Evolutionary conservation across 306 rosid species (phyloP).

Genomic region (Vigna unguiculata): DNA sequence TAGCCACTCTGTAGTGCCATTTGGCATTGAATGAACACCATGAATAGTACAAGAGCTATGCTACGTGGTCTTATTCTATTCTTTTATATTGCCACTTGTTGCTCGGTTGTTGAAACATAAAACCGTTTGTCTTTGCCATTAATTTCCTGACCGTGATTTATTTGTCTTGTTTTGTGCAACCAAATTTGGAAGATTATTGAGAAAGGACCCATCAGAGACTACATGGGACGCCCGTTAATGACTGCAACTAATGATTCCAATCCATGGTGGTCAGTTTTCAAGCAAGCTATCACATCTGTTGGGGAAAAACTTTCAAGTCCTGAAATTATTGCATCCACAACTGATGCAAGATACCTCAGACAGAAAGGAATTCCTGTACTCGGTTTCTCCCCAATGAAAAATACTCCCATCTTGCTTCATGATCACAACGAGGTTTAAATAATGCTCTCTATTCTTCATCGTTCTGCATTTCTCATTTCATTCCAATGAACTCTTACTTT

Average conservation of each 20-base stretch:
- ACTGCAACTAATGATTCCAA: constrained; percentile 77
- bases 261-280: constrained; percentile 92
- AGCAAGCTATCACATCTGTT: constrained; percentile 65
- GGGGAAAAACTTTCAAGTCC: constrained; percentile 88
- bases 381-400: constrained; percentile 93
- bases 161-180: constrained; percentile 28
- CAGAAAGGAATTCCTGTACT: constrained; percentile 80
- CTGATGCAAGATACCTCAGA: constrained; percentile 75
- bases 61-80: not conserved
- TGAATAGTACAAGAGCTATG: not conserved
- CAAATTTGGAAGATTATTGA: constrained; percentile 63
- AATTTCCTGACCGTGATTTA: constrained; percentile 20
- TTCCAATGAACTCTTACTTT: not conserved
- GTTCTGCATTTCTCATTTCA: constrained; percentile 1
- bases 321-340: constrained; percentile 84
- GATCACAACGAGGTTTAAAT: constrained; percentile 88
- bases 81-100: not conserved
- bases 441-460: constrained; percentile 23
- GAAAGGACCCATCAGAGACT: constrained; percentile 74
- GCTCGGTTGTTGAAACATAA: constrained; percentile 25
- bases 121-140: constrained; percentile 23
- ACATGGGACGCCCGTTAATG: constrained; percentile 69
- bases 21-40: not conserved
- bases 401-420: constrained; percentile 91
- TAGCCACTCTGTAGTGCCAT: not conserved